These are phyloP conservation scores for Calonectria crousiana DNA, from an alignment of 2,329 filamentous ascomycete species.

Conservation along the genomic window DNA sequence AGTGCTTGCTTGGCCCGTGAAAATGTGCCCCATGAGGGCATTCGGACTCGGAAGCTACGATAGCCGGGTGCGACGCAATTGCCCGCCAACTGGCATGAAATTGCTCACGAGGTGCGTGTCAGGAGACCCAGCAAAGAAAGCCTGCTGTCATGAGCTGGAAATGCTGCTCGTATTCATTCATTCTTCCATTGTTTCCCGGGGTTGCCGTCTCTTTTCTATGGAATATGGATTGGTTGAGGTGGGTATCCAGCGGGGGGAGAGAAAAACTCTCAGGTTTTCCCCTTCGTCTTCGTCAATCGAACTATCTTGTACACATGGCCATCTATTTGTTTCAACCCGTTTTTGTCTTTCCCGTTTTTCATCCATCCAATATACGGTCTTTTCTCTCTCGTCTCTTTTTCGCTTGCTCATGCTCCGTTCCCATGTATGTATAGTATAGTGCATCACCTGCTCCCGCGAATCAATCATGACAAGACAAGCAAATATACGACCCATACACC, in stretches of 20 bases:
- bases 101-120: conserved; percentile 17
- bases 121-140: not conserved
- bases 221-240: conserved; percentile 1
- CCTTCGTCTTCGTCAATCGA: conserved; percentile 7
- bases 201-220: not conserved
- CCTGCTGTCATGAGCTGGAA: not conserved
- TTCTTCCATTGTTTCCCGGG: not conserved
- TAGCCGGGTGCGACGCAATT: not conserved
- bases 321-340: not conserved
- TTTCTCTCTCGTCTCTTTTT: not conserved
- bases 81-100: not conserved
- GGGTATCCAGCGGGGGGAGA: not conserved
- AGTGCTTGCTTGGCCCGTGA: not conserved
- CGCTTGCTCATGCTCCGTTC: not conserved
- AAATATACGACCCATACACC: conserved; percentile 23
- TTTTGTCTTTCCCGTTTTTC: conserved; percentile 4
- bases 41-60: conserved; percentile 17
- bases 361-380: not conserved
- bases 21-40: conserved; percentile 17
- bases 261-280: not conserved
- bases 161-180: not conserved
- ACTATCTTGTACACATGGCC: conserved; percentile 3
- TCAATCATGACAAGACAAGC: conserved; percentile 25
- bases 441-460: conserved; percentile 26
- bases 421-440: conserved; percentile 22